Base-by-base conservation (phyloP, 2,329 filamentous ascomycete species). In the Penicillium sp. region DNA sequence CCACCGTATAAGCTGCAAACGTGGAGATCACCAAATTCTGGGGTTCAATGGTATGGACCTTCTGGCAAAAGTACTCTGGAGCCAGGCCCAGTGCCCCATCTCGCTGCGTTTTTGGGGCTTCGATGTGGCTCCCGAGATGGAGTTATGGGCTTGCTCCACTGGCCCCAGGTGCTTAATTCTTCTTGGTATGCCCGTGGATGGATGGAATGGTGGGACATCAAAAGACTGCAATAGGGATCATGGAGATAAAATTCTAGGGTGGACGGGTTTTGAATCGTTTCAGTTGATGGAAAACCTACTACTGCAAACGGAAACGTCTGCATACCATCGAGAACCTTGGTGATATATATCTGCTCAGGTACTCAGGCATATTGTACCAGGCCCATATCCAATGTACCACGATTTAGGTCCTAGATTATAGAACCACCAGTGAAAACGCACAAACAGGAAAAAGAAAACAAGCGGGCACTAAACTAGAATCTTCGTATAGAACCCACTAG, bases 131-230 rank as follows among this genome's bases (percentile, higher is more conserved):
- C 58, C 63, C 53, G 53, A 22, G 50, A 62, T 60, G 61, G 61
- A 58, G 61, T 17, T 50, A 57, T 65, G 62, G 65, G 62, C 54
- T 54, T 55, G 37, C 65, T 68, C 66, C 65, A 68, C 64, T 54
- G 61, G 61, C 61, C 55, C 67, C 67, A 64, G 59, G 40, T 65
- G 60, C 53, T 60, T 59, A 50, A 56, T 30, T 59, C 49, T n/a
- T 51, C 8, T 35, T 7, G 30, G n/a, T 7, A 51, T 35, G n/a
- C n/a, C n/a, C n/a, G 49, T 51, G 49, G 28, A 35, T 35, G 28
- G n/a, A 15, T 22, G 17, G 28, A 17, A 33, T 30, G 47, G 12
- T 35, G 28, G 6, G 10, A 5, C 3, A 6, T n/a, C 17, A 30
- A n/a, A 2, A 30, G 30, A 22, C 2, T 22, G 38, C 17, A 19